A percentile compares a stretch with the other conserved stretches of the same genome.
Evolutionary conservation across 495 filamentous ascomycete genomes (phyloP).

Genomic region (Pyrenula aspistea): DNA sequence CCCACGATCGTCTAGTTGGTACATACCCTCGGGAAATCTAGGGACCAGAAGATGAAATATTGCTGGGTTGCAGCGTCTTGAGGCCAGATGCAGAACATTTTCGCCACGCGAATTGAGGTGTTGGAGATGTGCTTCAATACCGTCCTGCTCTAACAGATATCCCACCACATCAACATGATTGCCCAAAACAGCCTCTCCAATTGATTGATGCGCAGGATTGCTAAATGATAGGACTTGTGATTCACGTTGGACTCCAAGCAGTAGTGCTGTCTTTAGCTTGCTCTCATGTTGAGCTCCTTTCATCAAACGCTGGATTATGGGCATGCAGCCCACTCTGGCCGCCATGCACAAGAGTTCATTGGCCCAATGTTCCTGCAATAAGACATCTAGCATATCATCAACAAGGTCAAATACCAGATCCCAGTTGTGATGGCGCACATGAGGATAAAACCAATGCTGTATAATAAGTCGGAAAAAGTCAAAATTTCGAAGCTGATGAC

Average conservation of each 20-base stretch:
- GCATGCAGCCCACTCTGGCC: conserved; percentile 1
- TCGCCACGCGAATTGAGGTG: conserved; percentile 13
- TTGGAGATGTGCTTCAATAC: conserved; percentile 11
- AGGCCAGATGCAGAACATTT: conserved; percentile 15
- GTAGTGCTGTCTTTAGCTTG: not conserved
- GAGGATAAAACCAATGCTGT: conserved; percentile 1
- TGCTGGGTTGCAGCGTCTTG: conserved; percentile 13
- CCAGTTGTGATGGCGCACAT: conserved; percentile 2
- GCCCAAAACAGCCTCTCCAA: conserved; percentile 1
- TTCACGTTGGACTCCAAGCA: not conserved
- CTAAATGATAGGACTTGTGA: not conserved
- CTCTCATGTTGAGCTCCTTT: not conserved
- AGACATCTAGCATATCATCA: conserved; percentile 3
- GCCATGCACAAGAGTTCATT: conserved; percentile 7
- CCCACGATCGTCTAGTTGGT: conserved; percentile 10
- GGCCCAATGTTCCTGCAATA: conserved; percentile 5
- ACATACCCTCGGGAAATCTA: conserved; percentile 9
- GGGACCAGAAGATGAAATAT: conserved; percentile 13
- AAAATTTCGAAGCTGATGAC: conserved; percentile 5
- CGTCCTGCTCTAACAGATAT: conserved; percentile 7
- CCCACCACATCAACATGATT: conserved; percentile 10
- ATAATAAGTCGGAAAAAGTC: conserved; percentile 5
- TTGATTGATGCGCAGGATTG: not conserved
- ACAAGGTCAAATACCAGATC: conserved; percentile 7
- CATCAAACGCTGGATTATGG: conserved; percentile 3